Conservation (phyloP, 805 yeast genomes). For the Kluyveromyces starmeri region DNA sequence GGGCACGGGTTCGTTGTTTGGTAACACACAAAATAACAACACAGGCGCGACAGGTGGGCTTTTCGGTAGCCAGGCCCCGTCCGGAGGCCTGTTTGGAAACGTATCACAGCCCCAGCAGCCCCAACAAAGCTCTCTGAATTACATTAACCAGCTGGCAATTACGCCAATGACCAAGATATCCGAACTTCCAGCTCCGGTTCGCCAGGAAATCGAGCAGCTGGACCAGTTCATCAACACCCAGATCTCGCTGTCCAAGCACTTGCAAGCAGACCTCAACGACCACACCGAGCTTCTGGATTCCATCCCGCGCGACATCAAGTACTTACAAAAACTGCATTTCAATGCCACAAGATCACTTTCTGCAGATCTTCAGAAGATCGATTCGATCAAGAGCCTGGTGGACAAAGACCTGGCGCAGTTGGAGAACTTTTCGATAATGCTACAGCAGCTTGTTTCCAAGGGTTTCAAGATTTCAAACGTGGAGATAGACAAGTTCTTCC, state of each 20-base stretch:
- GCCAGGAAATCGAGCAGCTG: conserved; percentile 58
- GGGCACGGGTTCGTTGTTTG: conserved; percentile 29
- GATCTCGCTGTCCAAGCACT: conserved; percentile 59
- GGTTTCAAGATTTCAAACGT: conserved; percentile 48
- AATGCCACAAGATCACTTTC: conserved; percentile 57
- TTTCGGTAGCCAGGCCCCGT: conserved; percentile 25
- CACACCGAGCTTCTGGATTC: conserved; percentile 59
- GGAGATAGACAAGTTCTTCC: conserved; percentile 51
- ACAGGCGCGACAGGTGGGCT: conserved; percentile 22
- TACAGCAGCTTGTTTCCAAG: conserved; percentile 41
- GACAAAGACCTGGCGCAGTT: conserved; percentile 36
- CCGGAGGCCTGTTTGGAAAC: conserved; percentile 15
- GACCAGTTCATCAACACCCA: conserved; percentile 68
- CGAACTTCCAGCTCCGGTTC: conserved; percentile 64
- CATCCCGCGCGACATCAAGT: conserved; percentile 65
- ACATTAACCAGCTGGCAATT: conserved; percentile 38
- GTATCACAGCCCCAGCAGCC: conserved; percentile 20
- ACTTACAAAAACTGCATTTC: conserved; percentile 49
- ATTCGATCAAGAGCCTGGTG: conserved; percentile 36
- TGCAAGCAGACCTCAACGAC: conserved; percentile 50
- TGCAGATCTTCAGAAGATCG: conserved; percentile 39
- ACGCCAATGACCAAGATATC: conserved; percentile 70
- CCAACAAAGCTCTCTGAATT: conserved; percentile 33
- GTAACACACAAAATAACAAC: conserved; percentile 20
- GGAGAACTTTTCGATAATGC: conserved; percentile 44